phyloP scores from a whole-genome alignment of 2,329 filamentous ascomycete species.

The Cercospora sp. region DNA sequence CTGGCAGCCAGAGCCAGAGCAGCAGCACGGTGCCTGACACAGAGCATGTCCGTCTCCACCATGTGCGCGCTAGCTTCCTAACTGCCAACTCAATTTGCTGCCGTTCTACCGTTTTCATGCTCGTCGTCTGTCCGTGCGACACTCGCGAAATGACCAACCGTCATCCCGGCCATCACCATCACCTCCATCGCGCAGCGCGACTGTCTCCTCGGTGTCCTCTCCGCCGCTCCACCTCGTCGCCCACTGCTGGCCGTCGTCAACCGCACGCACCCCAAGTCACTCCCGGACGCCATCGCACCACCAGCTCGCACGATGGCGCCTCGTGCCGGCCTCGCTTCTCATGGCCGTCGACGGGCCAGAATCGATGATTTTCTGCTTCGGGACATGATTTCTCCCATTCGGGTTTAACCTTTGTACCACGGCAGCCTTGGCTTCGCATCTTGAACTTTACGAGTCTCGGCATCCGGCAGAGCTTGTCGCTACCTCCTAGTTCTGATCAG shows the following conservation, averaged over 20 bases:
- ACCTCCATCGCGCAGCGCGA: background rate
- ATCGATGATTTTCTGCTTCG: slow-evolving; percentile 1
- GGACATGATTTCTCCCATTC: background rate
- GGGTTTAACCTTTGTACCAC: background rate
- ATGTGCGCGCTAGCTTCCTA: background rate
- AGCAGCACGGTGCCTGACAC: background rate
- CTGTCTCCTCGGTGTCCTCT: background rate
- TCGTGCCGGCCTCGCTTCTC: background rate
- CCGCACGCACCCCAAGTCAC: background rate
- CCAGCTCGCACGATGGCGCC: background rate
- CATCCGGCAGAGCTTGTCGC: background rate
- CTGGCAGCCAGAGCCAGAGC: background rate
- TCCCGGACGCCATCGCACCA: background rate
- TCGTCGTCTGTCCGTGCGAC: background rate
- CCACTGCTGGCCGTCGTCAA: background rate
- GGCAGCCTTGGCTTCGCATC: slow-evolving; percentile 2
- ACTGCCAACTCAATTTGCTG: slow-evolving; percentile 5
- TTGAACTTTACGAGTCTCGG: background rate
- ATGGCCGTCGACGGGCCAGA: background rate
- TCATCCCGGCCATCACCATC: background rate
- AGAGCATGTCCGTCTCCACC: slow-evolving; percentile 2
- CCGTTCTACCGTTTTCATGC: background rate
- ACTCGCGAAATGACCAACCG: background rate
- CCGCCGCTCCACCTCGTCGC: background rate
- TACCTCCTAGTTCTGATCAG: background rate